phyloP scores from a whole-genome alignment of 805 yeast genomes.

The Saccharomycopsis malanga region DNA sequence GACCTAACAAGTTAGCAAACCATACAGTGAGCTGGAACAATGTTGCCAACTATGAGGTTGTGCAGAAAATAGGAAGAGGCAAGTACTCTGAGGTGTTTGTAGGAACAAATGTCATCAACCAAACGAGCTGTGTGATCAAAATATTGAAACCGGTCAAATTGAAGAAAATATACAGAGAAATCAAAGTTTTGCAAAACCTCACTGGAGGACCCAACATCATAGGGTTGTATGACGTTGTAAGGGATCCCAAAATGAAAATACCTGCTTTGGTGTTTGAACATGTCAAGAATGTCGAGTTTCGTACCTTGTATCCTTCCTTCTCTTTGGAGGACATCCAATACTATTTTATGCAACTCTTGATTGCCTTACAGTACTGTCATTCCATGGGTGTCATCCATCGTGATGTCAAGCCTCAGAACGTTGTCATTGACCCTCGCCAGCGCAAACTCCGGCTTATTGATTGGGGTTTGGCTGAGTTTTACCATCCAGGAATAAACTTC shows the following conservation, averaged over 20 bases:
- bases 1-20: slow-evolving; percentile 10
- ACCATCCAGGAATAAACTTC: slow-evolving; percentile 82
- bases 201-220: slow-evolving; percentile 81
- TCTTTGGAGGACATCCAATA: slow-evolving; percentile 69
- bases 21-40: slow-evolving; percentile 27
- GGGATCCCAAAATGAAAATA: slow-evolving; percentile 71
- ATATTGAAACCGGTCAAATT: slow-evolving; percentile 88
- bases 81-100: slow-evolving; percentile 93
- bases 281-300: slow-evolving; percentile 75
- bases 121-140: slow-evolving; percentile 69
- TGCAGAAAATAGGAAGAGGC: slow-evolving; percentile 83
- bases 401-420: slow-evolving; percentile 93
- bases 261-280: slow-evolving; percentile 86
- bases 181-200: slow-evolving; percentile 77
- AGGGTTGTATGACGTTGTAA: slow-evolving; percentile 69
- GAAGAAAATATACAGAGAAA: slow-evolving; percentile 86
- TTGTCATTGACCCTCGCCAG: slow-evolving; percentile 82
- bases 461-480: slow-evolving; percentile 95
- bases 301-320: slow-evolving; percentile 73
- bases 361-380: slow-evolving; percentile 83
- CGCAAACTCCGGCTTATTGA: slow-evolving; percentile 74
- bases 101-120: slow-evolving; percentile 64
- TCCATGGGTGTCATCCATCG: slow-evolving; percentile 95
- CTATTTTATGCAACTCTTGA: slow-evolving; percentile 73
- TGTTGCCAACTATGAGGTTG: slow-evolving; percentile 61